Evolutionary conservation across 2,329 filamentous ascomycete genomes (phyloP).

Genomic region (Massarina eburnea): DNA sequence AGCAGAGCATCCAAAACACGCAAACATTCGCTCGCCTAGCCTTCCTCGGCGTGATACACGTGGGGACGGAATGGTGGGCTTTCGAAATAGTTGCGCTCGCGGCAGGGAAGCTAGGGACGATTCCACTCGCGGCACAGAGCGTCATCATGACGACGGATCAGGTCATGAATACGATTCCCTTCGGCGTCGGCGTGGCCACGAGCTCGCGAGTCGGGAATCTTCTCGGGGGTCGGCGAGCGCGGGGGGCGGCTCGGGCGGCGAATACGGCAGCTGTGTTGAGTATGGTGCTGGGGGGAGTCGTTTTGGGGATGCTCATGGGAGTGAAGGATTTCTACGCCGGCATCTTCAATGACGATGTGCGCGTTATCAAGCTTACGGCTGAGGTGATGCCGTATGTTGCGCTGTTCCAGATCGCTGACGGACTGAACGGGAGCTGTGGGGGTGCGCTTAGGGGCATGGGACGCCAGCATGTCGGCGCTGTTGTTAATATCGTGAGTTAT

Average conservation of each 20-base stretch:
- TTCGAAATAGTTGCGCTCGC: slow-evolving; percentile 88
- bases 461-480: slow-evolving; percentile 78
- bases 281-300: slow-evolving; percentile 66
- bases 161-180: slow-evolving; percentile 81
- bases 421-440: slow-evolving; percentile 81
- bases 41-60: slow-evolving; percentile 74
- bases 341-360: slow-evolving; percentile 77
- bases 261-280: slow-evolving; percentile 75
- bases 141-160: slow-evolving; percentile 91
- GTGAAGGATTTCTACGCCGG: slow-evolving; percentile 73
- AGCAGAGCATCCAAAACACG: slow-evolving; percentile 66
- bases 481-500: slow-evolving; percentile 81
- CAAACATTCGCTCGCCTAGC: slow-evolving; percentile 74
- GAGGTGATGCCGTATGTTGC: slow-evolving; percentile 84
- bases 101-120: slow-evolving; percentile 75
- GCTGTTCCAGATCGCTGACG: slow-evolving; percentile 87
- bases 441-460: slow-evolving; percentile 83
- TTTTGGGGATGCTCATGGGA: slow-evolving; percentile 69
- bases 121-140: slow-evolving; percentile 78
- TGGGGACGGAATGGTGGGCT: slow-evolving; percentile 93
- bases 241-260: slow-evolving; percentile 69
- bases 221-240: slow-evolving; percentile 67
- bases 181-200: slow-evolving; percentile 80
- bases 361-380: slow-evolving; percentile 71
- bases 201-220: slow-evolving; percentile 79